These are phyloP conservation scores for Inga oerstediana DNA, from an alignment of 306 rosid genomes.

Conservation along the genomic window DNA sequence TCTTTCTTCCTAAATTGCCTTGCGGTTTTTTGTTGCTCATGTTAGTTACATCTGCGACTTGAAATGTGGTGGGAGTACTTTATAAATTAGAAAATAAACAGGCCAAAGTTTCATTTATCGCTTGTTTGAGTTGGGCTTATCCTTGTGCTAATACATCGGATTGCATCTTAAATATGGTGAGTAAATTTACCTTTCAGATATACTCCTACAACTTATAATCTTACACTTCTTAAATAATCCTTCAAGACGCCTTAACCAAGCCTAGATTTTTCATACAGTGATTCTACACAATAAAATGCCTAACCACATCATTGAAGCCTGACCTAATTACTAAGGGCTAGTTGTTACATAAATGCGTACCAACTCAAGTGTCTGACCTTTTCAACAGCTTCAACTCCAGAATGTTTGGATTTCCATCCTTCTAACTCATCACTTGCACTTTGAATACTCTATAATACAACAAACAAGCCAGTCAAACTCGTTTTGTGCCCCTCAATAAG, in stretches of 20 bases:
- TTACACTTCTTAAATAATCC: background rate
- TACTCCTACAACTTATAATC: background rate
- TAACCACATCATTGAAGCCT: background rate
- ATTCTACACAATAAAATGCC: background rate
- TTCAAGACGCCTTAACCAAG: background rate
- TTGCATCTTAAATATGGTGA: background rate
- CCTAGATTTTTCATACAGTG: background rate
- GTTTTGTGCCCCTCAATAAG: background rate
- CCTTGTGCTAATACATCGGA: background rate
- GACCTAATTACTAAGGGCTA: background rate
- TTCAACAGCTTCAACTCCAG: background rate
- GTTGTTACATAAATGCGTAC: background rate
- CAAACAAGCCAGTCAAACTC: background rate
- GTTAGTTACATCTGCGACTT: background rate
- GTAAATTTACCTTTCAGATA: background rate
- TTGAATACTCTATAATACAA: background rate
- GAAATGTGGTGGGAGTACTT: background rate
- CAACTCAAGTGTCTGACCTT: background rate
- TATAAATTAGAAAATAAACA: background rate
- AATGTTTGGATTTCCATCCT: background rate
- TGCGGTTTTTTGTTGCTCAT: background rate
- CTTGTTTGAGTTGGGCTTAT: background rate
- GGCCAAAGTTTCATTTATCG: background rate
- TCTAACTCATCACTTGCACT: background rate
- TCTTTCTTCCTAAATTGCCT: background rate